phyloP scores from a whole-genome alignment of 2,329 filamentous ascomycete genomes.

The Fusarium anthophilum region DNA sequence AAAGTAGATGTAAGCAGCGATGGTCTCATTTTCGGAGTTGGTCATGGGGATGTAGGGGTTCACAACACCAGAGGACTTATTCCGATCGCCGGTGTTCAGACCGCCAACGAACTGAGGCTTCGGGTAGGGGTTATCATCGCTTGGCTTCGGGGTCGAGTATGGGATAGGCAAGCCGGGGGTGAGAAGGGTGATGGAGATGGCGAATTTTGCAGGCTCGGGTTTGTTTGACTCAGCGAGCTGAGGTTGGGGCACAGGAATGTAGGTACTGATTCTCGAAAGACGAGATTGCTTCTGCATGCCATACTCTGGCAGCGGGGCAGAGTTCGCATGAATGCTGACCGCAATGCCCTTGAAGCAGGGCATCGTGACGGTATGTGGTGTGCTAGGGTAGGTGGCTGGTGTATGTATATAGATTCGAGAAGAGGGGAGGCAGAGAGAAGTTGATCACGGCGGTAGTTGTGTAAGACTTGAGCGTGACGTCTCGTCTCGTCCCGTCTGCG shows the following conservation, averaged over 20 bases:
- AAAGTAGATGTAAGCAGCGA: slow-evolving; percentile 99
- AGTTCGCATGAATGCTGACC: slow-evolving; percentile 90
- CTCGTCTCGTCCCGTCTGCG: slow-evolving; percentile 8
- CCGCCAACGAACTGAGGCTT: slow-evolving; percentile 83
- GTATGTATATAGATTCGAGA: slow-evolving; percentile 21
- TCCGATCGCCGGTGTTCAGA: slow-evolving; percentile 62
- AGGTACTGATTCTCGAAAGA: slow-evolving; percentile 91
- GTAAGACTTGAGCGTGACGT: slow-evolving; percentile 23
- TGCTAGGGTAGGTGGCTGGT: slow-evolving; percentile 16
- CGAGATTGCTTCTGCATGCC: slow-evolving; percentile 94
- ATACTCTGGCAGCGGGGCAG: slow-evolving; percentile 86
- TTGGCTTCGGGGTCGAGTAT: slow-evolving; percentile 88
- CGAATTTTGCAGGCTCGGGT: slow-evolving; percentile 93
- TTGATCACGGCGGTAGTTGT: slow-evolving; percentile 16
- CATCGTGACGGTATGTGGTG: slow-evolving; percentile 59
- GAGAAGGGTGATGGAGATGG: slow-evolving; percentile 95
- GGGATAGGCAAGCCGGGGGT: slow-evolving; percentile 89
- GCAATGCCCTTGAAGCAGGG: slow-evolving; percentile 99
- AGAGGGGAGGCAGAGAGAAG: slow-evolving; percentile 31
- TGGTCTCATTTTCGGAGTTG: slow-evolving; percentile 92
- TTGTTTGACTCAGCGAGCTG: slow-evolving; percentile 75
- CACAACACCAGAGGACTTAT: slow-evolving; percentile 65
- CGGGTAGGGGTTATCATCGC: slow-evolving; percentile 78
- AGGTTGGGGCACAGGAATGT: slow-evolving; percentile 93
- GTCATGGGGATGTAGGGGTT: slow-evolving; percentile 93